Evolutionary conservation across 2,329 filamentous ascomycete species (phyloP).

Genomic region (Mollisia scopiformis): DNA sequence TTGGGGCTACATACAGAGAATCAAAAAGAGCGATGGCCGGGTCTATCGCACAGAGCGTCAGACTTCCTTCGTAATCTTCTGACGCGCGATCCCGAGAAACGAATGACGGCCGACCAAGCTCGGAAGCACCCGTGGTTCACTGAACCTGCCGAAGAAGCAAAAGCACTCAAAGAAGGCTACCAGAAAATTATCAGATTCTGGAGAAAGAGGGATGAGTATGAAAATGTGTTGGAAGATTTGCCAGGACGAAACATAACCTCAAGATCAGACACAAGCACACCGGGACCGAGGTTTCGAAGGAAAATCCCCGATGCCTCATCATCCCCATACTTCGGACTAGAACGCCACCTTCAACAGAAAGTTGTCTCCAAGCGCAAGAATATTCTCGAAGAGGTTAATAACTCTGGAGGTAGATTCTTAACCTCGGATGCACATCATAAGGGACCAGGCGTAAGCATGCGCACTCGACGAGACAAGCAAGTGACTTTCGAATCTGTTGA

Average conservation of each 20-base stretch:
- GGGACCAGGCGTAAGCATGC: neutral
- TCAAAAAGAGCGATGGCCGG: conserved; percentile 17
- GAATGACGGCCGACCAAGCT: conserved; percentile 40
- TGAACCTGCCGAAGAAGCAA: conserved; percentile 27
- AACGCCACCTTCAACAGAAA: conserved; percentile 26
- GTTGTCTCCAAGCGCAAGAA: conserved; percentile 21
- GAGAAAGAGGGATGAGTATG: conserved; percentile 24
- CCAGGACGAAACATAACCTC: conserved; percentile 6
- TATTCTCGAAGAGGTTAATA: conserved; percentile 27
- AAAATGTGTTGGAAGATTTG: conserved; percentile 30
- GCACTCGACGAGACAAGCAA: neutral
- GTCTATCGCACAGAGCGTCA: conserved; percentile 23
- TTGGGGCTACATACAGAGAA: conserved; percentile 12
- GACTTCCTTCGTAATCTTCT: conserved; percentile 41
- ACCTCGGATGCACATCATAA: conserved; percentile 1
- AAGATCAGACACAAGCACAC: neutral
- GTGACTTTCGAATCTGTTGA: conserved; percentile 8
- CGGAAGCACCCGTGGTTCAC: conserved; percentile 43
- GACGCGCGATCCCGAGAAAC: conserved; percentile 31
- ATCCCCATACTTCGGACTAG: conserved; percentile 34
- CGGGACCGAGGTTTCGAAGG: conserved; percentile 11
- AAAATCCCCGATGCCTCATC: conserved; percentile 30
- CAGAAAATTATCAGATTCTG: conserved; percentile 30
- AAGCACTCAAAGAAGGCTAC: conserved; percentile 29
- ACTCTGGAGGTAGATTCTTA: conserved; percentile 26